Evolutionary conservation across 306 rosid genomes (phyloP).

Genomic region (Quercus engelmannii): DNA sequence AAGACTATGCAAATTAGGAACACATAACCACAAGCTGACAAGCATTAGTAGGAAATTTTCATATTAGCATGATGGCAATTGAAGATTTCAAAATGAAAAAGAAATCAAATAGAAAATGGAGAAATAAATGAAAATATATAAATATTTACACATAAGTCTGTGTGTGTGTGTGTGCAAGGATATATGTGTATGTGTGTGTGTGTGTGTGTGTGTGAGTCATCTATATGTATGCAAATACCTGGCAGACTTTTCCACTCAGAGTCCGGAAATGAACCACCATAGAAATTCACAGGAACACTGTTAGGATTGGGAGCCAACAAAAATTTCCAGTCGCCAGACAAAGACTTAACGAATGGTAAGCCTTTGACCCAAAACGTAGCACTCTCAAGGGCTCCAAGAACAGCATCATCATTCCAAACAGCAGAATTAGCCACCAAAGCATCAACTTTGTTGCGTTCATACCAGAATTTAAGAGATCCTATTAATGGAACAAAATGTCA

Average conservation of each 20-base stretch:
- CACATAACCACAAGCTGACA: not conserved
- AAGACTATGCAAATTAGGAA: not conserved
- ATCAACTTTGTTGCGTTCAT: conserved; percentile 72
- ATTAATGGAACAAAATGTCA: conserved; percentile 24
- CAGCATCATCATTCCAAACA: conserved; percentile 85
- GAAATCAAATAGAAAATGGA: not conserved
- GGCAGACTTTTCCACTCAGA: conserved; percentile 72
- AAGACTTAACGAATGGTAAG: conserved; percentile 75
- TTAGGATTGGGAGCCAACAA: conserved; percentile 67
- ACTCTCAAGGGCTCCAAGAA: conserved; percentile 67
- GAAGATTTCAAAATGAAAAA: not conserved
- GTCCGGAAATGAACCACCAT: conserved; percentile 56
- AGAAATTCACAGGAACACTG: conserved; percentile 58
- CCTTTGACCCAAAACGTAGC: conserved; percentile 80
- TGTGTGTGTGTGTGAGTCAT: not conserved
- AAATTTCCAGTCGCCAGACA: conserved; percentile 93
- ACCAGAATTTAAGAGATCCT: conserved; percentile 93
- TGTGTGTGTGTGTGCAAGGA: not conserved
- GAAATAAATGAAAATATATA: not conserved
- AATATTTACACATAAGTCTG: not conserved
- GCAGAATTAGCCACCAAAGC: conserved; percentile 64
- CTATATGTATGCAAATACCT: conserved; percentile 40
- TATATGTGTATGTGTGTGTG: not conserved
- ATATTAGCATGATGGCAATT: not conserved
- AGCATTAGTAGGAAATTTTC: not conserved